A percentile compares a stretch with the other conserved stretches of the same genome.
phyloP scores from a whole-genome alignment of 1,284 basidiomycete species.

The Phaffia rhodozyma region DNA sequence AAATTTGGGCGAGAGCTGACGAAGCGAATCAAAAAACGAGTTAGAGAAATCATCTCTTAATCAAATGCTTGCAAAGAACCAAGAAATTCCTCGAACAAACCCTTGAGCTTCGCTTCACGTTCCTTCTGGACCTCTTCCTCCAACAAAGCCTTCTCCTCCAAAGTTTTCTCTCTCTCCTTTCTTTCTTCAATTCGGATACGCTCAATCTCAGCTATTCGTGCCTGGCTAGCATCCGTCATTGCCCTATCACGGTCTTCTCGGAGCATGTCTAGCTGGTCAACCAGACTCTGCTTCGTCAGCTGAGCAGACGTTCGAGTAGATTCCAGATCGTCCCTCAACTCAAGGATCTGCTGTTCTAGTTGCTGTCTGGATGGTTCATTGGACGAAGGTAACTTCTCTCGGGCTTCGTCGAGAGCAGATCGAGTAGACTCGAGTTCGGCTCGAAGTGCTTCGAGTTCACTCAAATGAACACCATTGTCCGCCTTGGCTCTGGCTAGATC shows the following conservation, averaged over 20 bases:
- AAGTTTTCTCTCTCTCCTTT: background rate
- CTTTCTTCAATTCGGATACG: background rate
- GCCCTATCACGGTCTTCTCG: constrained; percentile 29
- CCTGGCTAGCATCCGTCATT: background rate
- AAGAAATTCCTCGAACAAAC: background rate
- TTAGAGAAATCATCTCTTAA: background rate
- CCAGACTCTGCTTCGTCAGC: constrained; percentile 30
- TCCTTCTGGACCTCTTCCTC: constrained; percentile 34
- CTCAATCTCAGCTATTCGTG: constrained; percentile 6
- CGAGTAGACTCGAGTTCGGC: constrained; percentile 52
- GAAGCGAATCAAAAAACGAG: background rate
- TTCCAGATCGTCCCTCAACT: constrained; percentile 45
- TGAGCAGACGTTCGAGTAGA: constrained; percentile 31
- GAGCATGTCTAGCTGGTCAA: constrained; percentile 56
- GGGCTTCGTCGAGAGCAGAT: background rate
- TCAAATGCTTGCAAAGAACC: too few species aligned
- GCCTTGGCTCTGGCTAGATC: constrained; percentile 4
- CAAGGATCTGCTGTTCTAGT: background rate
- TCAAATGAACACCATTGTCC: background rate
- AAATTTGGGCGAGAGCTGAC: background rate
- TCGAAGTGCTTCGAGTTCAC: constrained; percentile 54
- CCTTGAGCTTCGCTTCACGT: constrained; percentile 50
- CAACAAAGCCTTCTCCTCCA: background rate
- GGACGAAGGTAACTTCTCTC: background rate
- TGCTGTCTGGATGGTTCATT: background rate